Evolutionary conservation across 208 protist genomes (phyloP).

Genomic region (Jaenimonas drosophilae): DNA sequence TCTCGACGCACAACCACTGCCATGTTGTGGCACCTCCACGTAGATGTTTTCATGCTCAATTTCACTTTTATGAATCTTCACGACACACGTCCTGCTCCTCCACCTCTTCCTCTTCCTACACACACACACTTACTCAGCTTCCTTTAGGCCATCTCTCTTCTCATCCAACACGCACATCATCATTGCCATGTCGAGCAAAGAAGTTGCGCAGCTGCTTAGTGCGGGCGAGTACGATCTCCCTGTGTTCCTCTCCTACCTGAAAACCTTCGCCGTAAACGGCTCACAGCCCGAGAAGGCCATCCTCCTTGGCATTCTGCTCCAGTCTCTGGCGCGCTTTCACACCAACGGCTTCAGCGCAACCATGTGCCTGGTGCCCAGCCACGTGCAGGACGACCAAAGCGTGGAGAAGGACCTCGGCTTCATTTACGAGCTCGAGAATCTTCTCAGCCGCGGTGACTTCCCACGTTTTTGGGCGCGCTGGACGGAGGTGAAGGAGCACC

Average conservation of each 20-base stretch:
- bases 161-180: neutral
- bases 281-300: conserved; percentile 66
- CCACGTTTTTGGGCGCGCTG: conserved; percentile 74
- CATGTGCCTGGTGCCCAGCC: conserved; percentile 74
- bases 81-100: too few species aligned
- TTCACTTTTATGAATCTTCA: too few species aligned
- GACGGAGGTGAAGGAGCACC: conserved; percentile 42
- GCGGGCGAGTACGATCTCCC: conserved; percentile 76
- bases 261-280: conserved; percentile 45
- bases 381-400: conserved; percentile 66
- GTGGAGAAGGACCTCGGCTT: conserved; percentile 70
- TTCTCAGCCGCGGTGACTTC: conserved; percentile 74
- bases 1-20: too few species aligned
- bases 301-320: conserved; percentile 68
- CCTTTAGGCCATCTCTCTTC: neutral
- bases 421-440: conserved; percentile 87
- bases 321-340: conserved; percentile 77
- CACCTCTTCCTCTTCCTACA: too few species aligned
- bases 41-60: neutral
- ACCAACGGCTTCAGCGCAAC: conserved; percentile 78
- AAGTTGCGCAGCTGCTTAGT: conserved; percentile 64
- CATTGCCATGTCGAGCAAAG: conserved; percentile 8
- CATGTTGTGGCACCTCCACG: too few species aligned
- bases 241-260: conserved; percentile 77
- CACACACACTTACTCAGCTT: neutral